Percentiles rank a stretch among this genome's conserved stretches.
phyloP scores from a whole-genome alignment of 352 stramenopile genomes.

The Detonula confervacea region DNA sequence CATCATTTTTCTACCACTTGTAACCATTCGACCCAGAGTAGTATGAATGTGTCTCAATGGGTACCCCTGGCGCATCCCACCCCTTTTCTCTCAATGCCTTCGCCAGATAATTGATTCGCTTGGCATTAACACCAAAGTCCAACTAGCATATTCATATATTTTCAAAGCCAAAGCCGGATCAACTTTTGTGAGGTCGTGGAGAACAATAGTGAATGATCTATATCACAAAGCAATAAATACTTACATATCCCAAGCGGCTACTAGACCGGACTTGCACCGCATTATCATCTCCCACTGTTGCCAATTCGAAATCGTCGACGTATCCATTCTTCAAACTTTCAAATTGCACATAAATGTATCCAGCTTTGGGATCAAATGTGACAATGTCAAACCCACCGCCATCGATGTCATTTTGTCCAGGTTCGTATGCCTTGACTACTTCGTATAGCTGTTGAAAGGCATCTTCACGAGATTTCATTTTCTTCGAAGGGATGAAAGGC shows the following conservation, averaged over 20 bases:
- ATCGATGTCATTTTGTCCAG: conserved; percentile 81
- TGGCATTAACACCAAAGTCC: conserved; percentile 84
- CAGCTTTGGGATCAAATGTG: conserved; percentile 66
- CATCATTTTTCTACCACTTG: too few relatives aligned
- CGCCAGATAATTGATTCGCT: conserved; percentile 81
- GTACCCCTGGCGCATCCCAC: conserved; percentile 77
- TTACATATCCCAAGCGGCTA: conserved; percentile 74
- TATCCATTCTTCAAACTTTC: conserved; percentile 84
- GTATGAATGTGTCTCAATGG: conserved; percentile 64
- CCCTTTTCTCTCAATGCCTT: conserved; percentile 67
- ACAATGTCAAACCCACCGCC: conserved; percentile 85
- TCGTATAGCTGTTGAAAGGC: conserved; percentile 72
- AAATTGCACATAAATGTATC: conserved; percentile 84
- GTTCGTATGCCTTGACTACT: conserved; percentile 72
- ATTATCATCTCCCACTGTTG: conserved; percentile 52
- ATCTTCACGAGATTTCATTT: conserved; percentile 46
- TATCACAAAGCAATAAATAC: conserved; percentile 19
- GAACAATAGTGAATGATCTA: too few relatives aligned
- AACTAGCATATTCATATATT: too few relatives aligned
- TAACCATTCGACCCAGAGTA: conserved; percentile 72
- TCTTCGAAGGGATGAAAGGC: conserved; percentile 55
- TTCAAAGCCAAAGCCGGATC: too few relatives aligned
- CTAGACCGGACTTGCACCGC: conserved; percentile 72
- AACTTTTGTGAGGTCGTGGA: too few relatives aligned
- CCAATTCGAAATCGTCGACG: conserved; percentile 84